A percentile compares a stretch with the other conserved stretches of the same genome.
phyloP scores from a whole-genome alignment of 129 eudicot species.

The Flaveria bidentis region DNA sequence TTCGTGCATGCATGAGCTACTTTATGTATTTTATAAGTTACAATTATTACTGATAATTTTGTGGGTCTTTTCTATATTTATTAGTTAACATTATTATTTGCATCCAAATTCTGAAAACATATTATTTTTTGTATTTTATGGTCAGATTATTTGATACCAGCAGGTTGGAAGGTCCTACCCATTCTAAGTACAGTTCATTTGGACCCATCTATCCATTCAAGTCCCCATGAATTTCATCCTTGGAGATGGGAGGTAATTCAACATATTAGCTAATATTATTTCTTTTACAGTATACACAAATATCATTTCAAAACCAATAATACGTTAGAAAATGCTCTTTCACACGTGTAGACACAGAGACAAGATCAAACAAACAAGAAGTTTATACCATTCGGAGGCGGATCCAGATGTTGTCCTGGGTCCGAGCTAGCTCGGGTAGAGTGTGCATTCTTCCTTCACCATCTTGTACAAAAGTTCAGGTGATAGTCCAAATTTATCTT shows the following conservation, averaged over 20 bases:
- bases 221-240: constrained; percentile 68
- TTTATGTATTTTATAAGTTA: constrained; percentile 32
- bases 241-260: constrained; percentile 82
- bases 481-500: constrained; percentile 9
- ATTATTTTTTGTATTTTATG: constrained; percentile 24
- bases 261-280: not conserved
- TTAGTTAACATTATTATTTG: constrained; percentile 16
- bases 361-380: constrained; percentile 72
- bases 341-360: constrained; percentile 26
- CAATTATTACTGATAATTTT: constrained; percentile 28
- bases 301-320: not conserved
- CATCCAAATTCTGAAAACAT: constrained; percentile 18
- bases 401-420: constrained; percentile 81
- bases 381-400: constrained; percentile 86
- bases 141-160: constrained; percentile 73
- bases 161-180: constrained; percentile 96
- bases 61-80: constrained; percentile 25
- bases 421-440: constrained; percentile 80
- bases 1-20: constrained; percentile 53
- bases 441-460: constrained; percentile 86
- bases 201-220: constrained; percentile 70
- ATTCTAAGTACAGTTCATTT: constrained; percentile 79
- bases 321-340: not conserved
- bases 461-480: constrained; percentile 78
- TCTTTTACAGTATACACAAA: not conserved